Conservation (phyloP, 169 alveolate genomes). For the Eimeria falciformis region DNA sequence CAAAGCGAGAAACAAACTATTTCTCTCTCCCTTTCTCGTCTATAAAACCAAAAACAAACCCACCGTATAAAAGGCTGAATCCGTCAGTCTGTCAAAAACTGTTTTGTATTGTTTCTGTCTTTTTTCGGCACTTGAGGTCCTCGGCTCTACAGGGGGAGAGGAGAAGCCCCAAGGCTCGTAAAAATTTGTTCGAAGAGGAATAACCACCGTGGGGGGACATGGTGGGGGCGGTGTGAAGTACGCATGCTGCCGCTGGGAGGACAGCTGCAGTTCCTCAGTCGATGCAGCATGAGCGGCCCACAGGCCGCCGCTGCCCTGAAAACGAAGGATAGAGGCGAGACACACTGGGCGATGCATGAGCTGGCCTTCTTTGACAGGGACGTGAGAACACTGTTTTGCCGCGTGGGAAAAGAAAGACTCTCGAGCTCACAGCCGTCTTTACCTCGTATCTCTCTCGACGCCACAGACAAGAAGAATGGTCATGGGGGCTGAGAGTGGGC, state of each 20-base stretch:
- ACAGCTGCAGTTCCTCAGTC: neutral
- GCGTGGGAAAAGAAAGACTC: too few relatives aligned
- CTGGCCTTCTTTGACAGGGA: too few relatives aligned
- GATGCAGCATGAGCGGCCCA: constrained; percentile 1
- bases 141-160: neutral
- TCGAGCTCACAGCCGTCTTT: too few relatives aligned
- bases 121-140: neutral
- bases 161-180: constrained; percentile 54
- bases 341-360: too few relatives aligned
- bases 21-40: too few relatives aligned
- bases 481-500: neutral
- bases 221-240: constrained; percentile 62
- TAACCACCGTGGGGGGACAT: constrained; percentile 66
- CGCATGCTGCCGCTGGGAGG: neutral
- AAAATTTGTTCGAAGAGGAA: constrained; percentile 8
- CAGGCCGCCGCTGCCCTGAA: neutral
- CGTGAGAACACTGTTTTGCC: too few relatives aligned
- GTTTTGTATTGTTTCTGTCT: constrained; percentile 36
- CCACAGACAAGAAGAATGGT: neutral
- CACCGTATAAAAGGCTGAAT: constrained; percentile 86
- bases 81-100: constrained; percentile 89
- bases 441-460: too few relatives aligned
- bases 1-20: too few relatives aligned
- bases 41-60: neutral
- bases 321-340: neutral